Base-by-base conservation (phyloP, 306 rosid species). In the Cucumis hystrix region DNA sequence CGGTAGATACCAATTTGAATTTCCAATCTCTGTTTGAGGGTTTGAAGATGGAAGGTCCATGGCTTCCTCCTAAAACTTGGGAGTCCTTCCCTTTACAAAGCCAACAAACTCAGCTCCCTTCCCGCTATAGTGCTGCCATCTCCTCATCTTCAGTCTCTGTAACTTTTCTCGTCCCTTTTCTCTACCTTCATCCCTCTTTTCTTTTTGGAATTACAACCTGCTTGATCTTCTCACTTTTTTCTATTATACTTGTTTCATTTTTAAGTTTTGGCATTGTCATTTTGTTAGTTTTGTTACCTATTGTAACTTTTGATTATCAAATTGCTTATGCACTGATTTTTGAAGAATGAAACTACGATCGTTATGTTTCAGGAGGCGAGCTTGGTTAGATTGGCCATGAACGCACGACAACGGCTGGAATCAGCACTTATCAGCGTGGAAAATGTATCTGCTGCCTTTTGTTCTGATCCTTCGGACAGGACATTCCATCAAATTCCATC, bases 31-130 rank as follows among this genome's bases (percentile, higher is more conserved):
- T 92, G 86, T 73, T 94, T 33, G 83, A 86, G 66, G 88, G 88
- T 72, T 78, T 94, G 79, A 92, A 87, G 85, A 20, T 92, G 13
- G 87, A 94, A 51, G 89, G 82, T 79, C 97, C 97, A 62, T 86
- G 89, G 92, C 81, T 95, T 85, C 91, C 97, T 51, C 96, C 98
- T 10, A 77, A 55, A 63, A 81, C 93, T 6, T 95, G 97, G 98
- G 97, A 90, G 78, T 90, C 97, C 37, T 84, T 86, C 33, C 82
- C 89, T 79, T 87, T 82, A 20, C 91, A 91, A 71, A 88, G 86
- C 52, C 94, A 92, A 8, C 55, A 49, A n/a, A 45, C 28, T 78
- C 86, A 60, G 55, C 39, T 40, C 66, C 87, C 30, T 83, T 78
- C 83, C 33, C 84, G 70, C 8, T 21, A 49, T 51, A 77, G 57